Evolutionary conservation across 495 filamentous ascomycete species (phyloP).

Genomic region (Elaphomyces granulatus): DNA sequence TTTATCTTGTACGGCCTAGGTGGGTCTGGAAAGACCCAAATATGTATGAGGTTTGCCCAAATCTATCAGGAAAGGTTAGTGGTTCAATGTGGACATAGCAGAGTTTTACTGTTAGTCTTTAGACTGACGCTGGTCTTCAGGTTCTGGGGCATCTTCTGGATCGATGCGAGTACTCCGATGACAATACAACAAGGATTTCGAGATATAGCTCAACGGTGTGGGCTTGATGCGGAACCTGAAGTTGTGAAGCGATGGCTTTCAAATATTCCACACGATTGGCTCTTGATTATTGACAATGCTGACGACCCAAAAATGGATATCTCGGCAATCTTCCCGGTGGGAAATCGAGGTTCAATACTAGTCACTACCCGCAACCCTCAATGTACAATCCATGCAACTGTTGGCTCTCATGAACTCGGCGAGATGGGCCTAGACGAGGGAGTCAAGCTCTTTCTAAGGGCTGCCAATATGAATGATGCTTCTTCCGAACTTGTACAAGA

Average conservation of each 20-base stretch:
- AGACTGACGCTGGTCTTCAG: constrained; percentile 5
- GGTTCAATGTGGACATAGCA: background rate
- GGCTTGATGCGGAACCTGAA: constrained; percentile 9
- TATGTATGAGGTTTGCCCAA: constrained; percentile 22
- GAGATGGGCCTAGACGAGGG: too few relatives aligned
- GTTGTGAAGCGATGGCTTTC: constrained; percentile 12
- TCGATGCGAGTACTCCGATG: constrained; percentile 17
- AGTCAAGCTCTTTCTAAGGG: too few relatives aligned
- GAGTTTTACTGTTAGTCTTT: background rate
- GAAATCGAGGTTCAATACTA: constrained; percentile 22
- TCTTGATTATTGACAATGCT: constrained; percentile 32
- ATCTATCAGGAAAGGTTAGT: constrained; percentile 15
- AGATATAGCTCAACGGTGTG: constrained; percentile 14
- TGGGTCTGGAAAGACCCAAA: constrained; percentile 24
- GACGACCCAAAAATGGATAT: constrained; percentile 19
- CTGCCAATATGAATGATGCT: too few relatives aligned
- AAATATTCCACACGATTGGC: constrained; percentile 14
- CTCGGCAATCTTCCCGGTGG: constrained; percentile 21
- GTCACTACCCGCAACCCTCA: constrained; percentile 30
- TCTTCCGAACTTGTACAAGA: too few relatives aligned
- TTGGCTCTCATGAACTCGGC: too few relatives aligned
- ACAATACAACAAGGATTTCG: constrained; percentile 13
- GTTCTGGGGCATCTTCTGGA: constrained; percentile 19
- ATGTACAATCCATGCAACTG: too few relatives aligned
- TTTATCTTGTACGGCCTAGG: constrained; percentile 25